Percentiles rank a stretch among this genome's conserved stretches.
Evolutionary conservation across 768 basidiomycete genomes (phyloP).

Genomic region (Suillus ampliporus): DNA sequence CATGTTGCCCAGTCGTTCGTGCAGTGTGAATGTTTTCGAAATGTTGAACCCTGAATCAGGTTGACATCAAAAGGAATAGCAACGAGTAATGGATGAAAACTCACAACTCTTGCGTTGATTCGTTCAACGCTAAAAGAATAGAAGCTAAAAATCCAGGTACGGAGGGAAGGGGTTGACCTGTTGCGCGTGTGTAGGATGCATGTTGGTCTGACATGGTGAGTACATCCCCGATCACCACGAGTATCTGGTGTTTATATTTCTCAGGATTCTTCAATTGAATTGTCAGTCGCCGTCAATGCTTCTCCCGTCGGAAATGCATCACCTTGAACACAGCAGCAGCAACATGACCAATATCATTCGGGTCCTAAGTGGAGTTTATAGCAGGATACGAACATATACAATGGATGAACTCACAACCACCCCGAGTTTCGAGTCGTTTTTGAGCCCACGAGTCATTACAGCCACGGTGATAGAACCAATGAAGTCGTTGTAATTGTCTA

Average conservation of each 20-base stretch:
- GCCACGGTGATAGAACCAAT: conserved; percentile 43
- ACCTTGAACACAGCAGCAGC: conserved; percentile 41
- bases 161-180: conserved; percentile 33
- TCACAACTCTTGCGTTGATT: conserved; percentile 37
- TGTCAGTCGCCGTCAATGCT: neutral
- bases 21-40: conserved; percentile 34
- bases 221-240: conserved; percentile 37
- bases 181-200: conserved; percentile 34
- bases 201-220: conserved; percentile 35
- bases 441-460: conserved; percentile 40
- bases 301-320: neutral
- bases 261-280: conserved; percentile 31
- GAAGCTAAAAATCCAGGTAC: conserved; percentile 35
- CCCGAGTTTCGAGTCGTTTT: conserved; percentile 38
- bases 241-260: conserved; percentile 25
- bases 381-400: neutral
- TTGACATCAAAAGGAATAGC: neutral
- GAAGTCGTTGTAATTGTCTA: conserved; percentile 46
- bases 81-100: conserved; percentile 11
- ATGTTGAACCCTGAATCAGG: conserved; percentile 28
- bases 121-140: conserved; percentile 33
- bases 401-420: conserved; percentile 37
- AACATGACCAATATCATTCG: conserved; percentile 42
- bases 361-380: conserved; percentile 28
- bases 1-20: conserved; percentile 20